phyloP scores from a whole-genome alignment of 2,329 filamentous ascomycete genomes.

The Paradendryphiella salina region DNA sequence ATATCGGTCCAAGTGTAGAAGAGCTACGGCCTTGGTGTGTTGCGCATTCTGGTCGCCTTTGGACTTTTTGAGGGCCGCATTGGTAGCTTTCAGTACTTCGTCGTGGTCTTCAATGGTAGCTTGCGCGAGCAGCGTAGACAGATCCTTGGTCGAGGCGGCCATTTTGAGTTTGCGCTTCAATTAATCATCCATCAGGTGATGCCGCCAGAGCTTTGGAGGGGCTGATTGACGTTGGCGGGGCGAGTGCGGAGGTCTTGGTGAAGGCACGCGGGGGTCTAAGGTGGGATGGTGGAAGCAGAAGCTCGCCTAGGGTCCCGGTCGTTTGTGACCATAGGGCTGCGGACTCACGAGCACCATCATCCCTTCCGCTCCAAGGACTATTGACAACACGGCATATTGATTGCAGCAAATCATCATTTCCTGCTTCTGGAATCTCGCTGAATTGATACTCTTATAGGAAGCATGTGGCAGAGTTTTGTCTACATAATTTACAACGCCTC shows the following conservation, averaged over 20 bases:
- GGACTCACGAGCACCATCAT: neutral
- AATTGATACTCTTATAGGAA: neutral
- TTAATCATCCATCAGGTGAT: constrained; percentile 28
- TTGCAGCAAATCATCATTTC: neutral
- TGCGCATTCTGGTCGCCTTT: constrained; percentile 64
- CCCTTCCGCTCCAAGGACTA: neutral
- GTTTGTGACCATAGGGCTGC: constrained; percentile 12
- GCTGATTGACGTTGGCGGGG: constrained; percentile 18
- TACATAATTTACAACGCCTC: neutral
- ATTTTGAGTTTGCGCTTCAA: constrained; percentile 34
- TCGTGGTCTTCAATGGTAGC: constrained; percentile 70
- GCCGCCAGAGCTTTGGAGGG: constrained; percentile 1
- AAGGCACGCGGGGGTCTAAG: constrained; percentile 35
- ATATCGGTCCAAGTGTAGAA: constrained; percentile 81
- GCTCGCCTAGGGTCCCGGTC: constrained; percentile 33
- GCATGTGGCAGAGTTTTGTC: neutral
- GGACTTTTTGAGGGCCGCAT: constrained; percentile 60
- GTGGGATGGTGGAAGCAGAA: constrained; percentile 29
- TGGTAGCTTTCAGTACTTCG: constrained; percentile 68
- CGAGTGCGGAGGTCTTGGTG: constrained; percentile 28
- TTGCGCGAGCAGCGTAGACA: constrained; percentile 61
- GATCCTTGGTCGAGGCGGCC: constrained; percentile 50
- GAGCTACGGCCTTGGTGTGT: constrained; percentile 71
- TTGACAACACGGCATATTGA: neutral
- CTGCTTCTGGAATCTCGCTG: neutral